Percentiles rank a stretch among this genome's conserved stretches.
phyloP scores from a whole-genome alignment of 192 early-diverging fungal species.

The Coemansia reversa region DNA sequence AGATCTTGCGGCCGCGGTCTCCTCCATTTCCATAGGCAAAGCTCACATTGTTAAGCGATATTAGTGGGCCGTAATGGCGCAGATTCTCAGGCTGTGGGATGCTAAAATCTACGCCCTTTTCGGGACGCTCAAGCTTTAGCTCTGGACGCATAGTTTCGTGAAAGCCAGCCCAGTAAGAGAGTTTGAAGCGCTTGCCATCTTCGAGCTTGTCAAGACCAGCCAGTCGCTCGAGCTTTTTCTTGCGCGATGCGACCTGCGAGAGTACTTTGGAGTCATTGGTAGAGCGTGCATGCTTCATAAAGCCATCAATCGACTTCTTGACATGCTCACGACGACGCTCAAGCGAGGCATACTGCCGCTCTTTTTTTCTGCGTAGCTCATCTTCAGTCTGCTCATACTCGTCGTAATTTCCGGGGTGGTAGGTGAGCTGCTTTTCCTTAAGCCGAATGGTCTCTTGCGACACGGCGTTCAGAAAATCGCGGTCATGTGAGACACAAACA shows the following conservation, averaged over 20 bases:
- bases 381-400: constrained; percentile 76
- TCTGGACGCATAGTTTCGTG: constrained; percentile 56
- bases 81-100: constrained; percentile 69
- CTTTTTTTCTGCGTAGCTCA: constrained; percentile 68
- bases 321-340: constrained; percentile 74
- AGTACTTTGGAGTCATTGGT: constrained; percentile 83
- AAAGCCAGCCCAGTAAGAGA: constrained; percentile 59
- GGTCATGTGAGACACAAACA: constrained; percentile 88
- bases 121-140: constrained; percentile 59
- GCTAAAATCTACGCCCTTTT: constrained; percentile 60
- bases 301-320: constrained; percentile 77
- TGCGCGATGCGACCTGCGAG: constrained; percentile 70
- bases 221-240: constrained; percentile 71
- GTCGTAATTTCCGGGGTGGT: constrained; percentile 85
- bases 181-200: constrained; percentile 69
- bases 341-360: constrained; percentile 59
- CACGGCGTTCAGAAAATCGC: constrained; percentile 79
- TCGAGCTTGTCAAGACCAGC: constrained; percentile 64
- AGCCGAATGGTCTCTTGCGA: constrained; percentile 74
- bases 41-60: constrained; percentile 63
- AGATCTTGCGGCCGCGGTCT: constrained; percentile 33
- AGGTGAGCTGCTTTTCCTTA: constrained; percentile 68
- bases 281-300: constrained; percentile 66
- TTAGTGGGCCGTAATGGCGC: constrained; percentile 64
- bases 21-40: constrained; percentile 26